Percentiles rank a stretch among this genome's conserved stretches.
phyloP scores from a whole-genome alignment of 106 monocot genomes.

The Acorus calamus region DNA sequence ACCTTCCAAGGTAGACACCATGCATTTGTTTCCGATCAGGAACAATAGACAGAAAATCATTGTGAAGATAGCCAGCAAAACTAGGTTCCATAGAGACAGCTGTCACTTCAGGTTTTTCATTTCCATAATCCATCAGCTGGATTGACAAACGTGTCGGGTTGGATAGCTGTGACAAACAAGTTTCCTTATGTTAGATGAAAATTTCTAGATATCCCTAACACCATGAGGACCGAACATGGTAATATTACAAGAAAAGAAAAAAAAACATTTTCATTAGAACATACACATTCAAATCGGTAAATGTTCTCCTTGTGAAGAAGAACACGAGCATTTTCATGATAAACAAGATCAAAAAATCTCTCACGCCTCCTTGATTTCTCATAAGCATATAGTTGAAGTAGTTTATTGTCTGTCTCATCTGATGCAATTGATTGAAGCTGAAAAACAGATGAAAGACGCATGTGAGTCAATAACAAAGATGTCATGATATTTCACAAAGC shows the following conservation, averaged over 20 bases:
- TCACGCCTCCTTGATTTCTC: conserved; percentile 63
- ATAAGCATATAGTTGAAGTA: conserved; percentile 70
- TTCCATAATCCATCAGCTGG: conserved; percentile 72
- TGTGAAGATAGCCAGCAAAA: conserved; percentile 62
- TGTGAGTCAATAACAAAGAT: neutral
- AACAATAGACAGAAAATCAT: conserved; percentile 51
- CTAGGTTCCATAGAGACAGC: conserved; percentile 70
- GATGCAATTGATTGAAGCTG: conserved; percentile 86
- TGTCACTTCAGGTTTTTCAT: conserved; percentile 65
- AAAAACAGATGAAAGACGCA: conserved; percentile 8
- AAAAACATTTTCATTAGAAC: conserved; percentile 11
- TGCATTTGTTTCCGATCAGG: conserved; percentile 24
- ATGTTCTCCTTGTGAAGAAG: conserved; percentile 83
- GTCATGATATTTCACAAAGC: neutral
- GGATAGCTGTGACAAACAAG: conserved; percentile 39
- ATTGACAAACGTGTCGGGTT: conserved; percentile 46
- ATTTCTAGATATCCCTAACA: too few species aligned
- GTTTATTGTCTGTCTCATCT: conserved; percentile 76
- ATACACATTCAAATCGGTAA: conserved; percentile 85
- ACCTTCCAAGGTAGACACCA: conserved; percentile 38
- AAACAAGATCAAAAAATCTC: conserved; percentile 58
- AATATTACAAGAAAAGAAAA: neutral
- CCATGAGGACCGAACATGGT: neutral
- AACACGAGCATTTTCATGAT: conserved; percentile 85
- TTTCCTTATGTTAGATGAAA: neutral